Percentiles rank a stretch among this genome's conserved stretches.
Evolutionary conservation across 192 early-diverging fungal species (phyloP).

Genomic region (Diversispora eburnea): DNA sequence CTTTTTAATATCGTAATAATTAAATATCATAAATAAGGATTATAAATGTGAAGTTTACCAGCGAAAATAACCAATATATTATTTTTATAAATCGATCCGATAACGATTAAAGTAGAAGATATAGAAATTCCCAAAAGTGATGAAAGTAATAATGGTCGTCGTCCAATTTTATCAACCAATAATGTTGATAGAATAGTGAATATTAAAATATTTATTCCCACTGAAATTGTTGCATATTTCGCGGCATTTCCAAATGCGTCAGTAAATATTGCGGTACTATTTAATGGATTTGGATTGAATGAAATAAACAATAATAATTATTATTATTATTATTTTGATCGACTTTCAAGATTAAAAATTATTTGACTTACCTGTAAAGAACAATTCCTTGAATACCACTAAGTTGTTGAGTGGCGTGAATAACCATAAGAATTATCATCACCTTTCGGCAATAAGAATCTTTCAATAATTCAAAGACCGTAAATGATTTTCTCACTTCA

Average conservation of each 20-base stretch:
- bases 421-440: constrained; percentile 57
- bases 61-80: background rate
- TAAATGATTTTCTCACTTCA: background rate
- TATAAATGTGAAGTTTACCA: background rate
- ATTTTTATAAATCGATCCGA: background rate
- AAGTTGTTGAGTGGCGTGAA: constrained; percentile 80
- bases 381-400: constrained; percentile 83
- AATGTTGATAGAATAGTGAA: constrained; percentile 56
- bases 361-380: constrained; percentile 55
- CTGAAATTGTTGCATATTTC: constrained; percentile 60
- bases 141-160: constrained; percentile 60
- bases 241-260: constrained; percentile 52
- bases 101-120: constrained; percentile 34
- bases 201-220: constrained; percentile 56
- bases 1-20: background rate
- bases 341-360: background rate
- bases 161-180: constrained; percentile 63
- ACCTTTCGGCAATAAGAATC: constrained; percentile 45
- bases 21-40: background rate
- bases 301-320: background rate
- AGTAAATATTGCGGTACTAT: constrained; percentile 75
- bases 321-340: background rate
- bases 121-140: constrained; percentile 59
- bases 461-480: background rate
- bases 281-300: no score